Conservation (phyloP, 192 early-diverging fungal species). For the Rhizophlyctis rosea region DNA sequence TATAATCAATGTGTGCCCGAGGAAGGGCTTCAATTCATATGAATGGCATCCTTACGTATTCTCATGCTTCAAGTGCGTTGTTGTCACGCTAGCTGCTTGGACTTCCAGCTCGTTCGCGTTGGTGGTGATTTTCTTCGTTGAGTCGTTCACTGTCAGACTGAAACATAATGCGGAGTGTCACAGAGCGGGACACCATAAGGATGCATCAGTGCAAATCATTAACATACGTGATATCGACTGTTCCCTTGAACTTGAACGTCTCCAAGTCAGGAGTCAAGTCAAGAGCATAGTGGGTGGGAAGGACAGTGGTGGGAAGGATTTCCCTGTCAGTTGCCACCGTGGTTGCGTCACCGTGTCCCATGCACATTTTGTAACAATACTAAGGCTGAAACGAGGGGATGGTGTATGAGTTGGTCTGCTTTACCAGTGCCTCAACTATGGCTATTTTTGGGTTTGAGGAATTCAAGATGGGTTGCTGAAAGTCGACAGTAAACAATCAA, state of each 20-base stretch:
- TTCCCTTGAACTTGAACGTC: slow-evolving; percentile 76
- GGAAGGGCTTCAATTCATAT: slow-evolving; percentile 1
- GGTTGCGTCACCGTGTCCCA: too few relatives aligned
- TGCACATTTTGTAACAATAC: too few relatives aligned
- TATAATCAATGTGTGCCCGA: background rate
- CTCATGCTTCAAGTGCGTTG: slow-evolving; percentile 33
- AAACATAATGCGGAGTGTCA: background rate
- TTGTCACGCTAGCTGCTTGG: slow-evolving; percentile 25
- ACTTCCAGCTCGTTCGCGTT: slow-evolving; percentile 47
- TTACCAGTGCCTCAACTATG: too few relatives aligned
- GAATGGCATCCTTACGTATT: slow-evolving; percentile 19
- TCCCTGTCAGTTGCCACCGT: slow-evolving; percentile 50
- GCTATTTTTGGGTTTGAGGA: too few relatives aligned
- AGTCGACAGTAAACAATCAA: too few relatives aligned
- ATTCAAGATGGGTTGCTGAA: too few relatives aligned
- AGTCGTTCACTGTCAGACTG: slow-evolving; percentile 44
- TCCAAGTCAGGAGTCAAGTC: slow-evolving; percentile 75
- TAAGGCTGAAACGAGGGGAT: too few relatives aligned
- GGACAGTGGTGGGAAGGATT: slow-evolving; percentile 82
- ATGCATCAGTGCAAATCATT: background rate
- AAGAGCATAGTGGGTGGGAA: slow-evolving; percentile 80
- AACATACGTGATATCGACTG: slow-evolving; percentile 69
- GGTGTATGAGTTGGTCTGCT: too few relatives aligned
- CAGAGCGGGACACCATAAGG: background rate
- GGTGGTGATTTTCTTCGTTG: slow-evolving; percentile 31